These are phyloP conservation scores for Apiotrichum gracile DNA, from an alignment of 1,284 basidiomycete species.

Conservation along the genomic window DNA sequence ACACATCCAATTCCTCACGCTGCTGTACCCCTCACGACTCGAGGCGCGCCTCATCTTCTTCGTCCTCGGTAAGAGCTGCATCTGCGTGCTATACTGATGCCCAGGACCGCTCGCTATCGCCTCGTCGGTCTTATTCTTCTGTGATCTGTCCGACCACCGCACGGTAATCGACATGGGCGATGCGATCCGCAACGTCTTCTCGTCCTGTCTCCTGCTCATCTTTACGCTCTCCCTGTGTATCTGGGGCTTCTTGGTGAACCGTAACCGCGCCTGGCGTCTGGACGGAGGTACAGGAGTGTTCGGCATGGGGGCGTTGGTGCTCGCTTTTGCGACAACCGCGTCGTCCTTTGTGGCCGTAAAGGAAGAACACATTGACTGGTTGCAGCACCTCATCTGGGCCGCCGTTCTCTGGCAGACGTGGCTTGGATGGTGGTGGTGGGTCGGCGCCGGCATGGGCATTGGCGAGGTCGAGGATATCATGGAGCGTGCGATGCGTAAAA, in stretches of 20 bases:
- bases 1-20: constrained; percentile 95
- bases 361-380: constrained; percentile 76
- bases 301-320: constrained; percentile 68
- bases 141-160: constrained; percentile 57
- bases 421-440: constrained; percentile 95
- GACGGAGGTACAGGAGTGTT: constrained; percentile 95
- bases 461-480: constrained; percentile 47
- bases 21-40: constrained; percentile 88
- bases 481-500: constrained; percentile 40
- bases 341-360: constrained; percentile 82
- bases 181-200: constrained; percentile 87
- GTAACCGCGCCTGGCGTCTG: constrained; percentile 85
- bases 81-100: neutral
- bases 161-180: constrained; percentile 60
- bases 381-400: constrained; percentile 76
- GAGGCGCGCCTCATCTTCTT: constrained; percentile 83
- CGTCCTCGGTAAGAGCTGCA: constrained; percentile 59
- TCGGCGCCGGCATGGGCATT: constrained; percentile 74
- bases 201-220: constrained; percentile 86
- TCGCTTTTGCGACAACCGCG: constrained; percentile 72
- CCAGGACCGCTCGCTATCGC: constrained; percentile 77
- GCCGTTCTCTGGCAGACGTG: constrained; percentile 84
- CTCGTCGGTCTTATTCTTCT: constrained; percentile 77
- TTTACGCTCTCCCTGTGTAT: constrained; percentile 84
- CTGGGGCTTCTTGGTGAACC: constrained; percentile 89